Conservation (phyloP, 306 rosid genomes). For the Vicia faba region DNA sequence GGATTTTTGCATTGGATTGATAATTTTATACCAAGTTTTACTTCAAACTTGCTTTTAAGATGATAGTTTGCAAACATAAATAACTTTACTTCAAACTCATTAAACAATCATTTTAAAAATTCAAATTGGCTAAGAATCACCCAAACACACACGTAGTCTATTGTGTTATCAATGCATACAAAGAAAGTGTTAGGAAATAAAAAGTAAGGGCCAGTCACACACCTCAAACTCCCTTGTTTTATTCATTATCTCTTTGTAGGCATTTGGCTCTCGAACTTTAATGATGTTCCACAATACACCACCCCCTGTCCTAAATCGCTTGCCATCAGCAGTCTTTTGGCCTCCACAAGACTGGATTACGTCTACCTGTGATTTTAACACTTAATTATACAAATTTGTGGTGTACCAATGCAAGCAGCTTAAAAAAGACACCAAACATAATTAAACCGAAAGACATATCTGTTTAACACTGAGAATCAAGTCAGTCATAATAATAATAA, state of each 20-base stretch:
- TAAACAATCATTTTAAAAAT: neutral
- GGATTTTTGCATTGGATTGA: neutral
- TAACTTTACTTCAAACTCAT: neutral
- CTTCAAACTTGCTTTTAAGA: neutral
- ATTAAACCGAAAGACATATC: neutral
- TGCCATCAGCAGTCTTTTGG: conserved; percentile 79
- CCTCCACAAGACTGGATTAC: conserved; percentile 88
- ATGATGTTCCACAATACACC: conserved; percentile 86
- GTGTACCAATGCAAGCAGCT: conserved; percentile 12
- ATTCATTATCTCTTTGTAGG: conserved; percentile 84
- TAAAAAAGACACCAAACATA: conserved; percentile 15
- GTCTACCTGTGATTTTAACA: conserved; percentile 63
- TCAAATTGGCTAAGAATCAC: neutral
- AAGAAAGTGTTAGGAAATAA: conserved; percentile 1
- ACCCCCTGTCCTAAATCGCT: conserved; percentile 75
- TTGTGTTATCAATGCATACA: conserved; percentile 5
- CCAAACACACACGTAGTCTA: neutral
- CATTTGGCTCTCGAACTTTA: conserved; percentile 81
- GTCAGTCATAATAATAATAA: conserved; percentile 27
- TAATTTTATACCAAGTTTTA: neutral
- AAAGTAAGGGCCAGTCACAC: conserved; percentile 19
- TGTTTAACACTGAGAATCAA: conserved; percentile 18
- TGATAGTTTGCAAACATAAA: neutral
- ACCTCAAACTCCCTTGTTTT: conserved; percentile 91
- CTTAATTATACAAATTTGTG: conserved; percentile 33